phyloP scores from a whole-genome alignment of 2,329 filamentous ascomycete genomes.

The Domatiomyces globalis region DNA sequence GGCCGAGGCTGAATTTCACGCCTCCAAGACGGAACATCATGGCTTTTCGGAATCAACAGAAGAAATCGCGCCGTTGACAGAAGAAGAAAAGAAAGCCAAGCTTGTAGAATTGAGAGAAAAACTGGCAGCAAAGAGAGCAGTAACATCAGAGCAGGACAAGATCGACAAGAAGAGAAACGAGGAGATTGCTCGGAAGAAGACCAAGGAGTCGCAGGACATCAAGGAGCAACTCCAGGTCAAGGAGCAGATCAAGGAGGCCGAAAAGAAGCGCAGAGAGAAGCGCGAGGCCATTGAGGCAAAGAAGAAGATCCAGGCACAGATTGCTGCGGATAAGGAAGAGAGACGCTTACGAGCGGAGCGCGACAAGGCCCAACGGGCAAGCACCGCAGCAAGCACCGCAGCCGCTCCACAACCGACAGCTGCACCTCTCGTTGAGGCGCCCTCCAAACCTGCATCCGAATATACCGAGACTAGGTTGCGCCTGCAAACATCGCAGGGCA shows the following conservation, averaged over 20 bases:
- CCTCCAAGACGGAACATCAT: constrained; percentile 75
- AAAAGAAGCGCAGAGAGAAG: constrained; percentile 77
- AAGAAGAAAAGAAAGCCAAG: constrained; percentile 74
- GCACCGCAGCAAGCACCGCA: constrained; percentile 51
- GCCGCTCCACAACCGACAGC: constrained; percentile 34
- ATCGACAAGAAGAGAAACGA: constrained; percentile 76
- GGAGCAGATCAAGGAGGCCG: constrained; percentile 83
- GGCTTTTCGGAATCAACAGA: constrained; percentile 91
- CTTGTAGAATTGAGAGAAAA: constrained; percentile 61
- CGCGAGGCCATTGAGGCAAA: constrained; percentile 70
- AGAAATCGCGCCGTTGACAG: constrained; percentile 77
- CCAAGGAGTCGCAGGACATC: constrained; percentile 71
- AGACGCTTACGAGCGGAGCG: constrained; percentile 70
- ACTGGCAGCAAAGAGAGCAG: constrained; percentile 57
- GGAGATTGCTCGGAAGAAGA: constrained; percentile 70
- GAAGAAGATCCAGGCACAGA: constrained; percentile 79
- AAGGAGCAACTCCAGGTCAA: constrained; percentile 83
- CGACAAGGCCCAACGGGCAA: constrained; percentile 74
- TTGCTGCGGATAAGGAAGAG: constrained; percentile 86
- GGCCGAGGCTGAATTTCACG: constrained; percentile 77
- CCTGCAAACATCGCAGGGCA: constrained; percentile 61
- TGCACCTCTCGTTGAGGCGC: constrained; percentile 32
- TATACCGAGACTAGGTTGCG: constrained; percentile 71
- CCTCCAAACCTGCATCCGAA: constrained; percentile 51
- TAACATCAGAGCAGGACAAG: constrained; percentile 58